Evolutionary conservation across 495 filamentous ascomycete genomes (phyloP).

Genomic region (Terfezia boudieri): DNA sequence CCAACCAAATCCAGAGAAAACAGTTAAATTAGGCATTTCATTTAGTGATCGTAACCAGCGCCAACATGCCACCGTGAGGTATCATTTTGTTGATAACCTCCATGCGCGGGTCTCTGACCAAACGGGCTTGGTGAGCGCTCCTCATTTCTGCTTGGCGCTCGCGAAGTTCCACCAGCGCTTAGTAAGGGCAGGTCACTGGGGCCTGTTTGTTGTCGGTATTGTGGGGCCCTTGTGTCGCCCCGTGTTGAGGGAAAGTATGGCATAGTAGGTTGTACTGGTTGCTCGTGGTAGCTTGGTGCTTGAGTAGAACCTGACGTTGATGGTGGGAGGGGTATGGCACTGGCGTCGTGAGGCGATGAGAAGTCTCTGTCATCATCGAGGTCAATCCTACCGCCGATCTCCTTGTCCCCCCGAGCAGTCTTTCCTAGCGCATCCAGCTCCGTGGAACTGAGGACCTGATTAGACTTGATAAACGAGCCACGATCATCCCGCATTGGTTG

Average conservation of each 20-base stretch:
- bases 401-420: slow-evolving; percentile 75
- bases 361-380: slow-evolving; percentile 65
- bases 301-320: slow-evolving; percentile 21
- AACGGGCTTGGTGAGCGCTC: slow-evolving; percentile 7
- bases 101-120: neutral
- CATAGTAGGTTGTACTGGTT: slow-evolving; percentile 9
- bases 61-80: slow-evolving; percentile 14
- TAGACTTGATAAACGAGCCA: slow-evolving; percentile 94
- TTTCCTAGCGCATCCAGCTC: slow-evolving; percentile 85
- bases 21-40: too few relatives aligned
- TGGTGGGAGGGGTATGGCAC: slow-evolving; percentile 20
- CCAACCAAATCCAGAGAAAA: too few relatives aligned
- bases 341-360: slow-evolving; percentile 21
- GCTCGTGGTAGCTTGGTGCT: slow-evolving; percentile 13
- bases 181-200: slow-evolving; percentile 14
- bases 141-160: slow-evolving; percentile 12
- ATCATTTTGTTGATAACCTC: slow-evolving; percentile 4
- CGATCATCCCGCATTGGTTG: slow-evolving; percentile 94
- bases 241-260: slow-evolving; percentile 10
- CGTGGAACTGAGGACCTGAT: slow-evolving; percentile 48
- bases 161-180: slow-evolving; percentile 6
- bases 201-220: slow-evolving; percentile 10
- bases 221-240: slow-evolving; percentile 8
- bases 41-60: slow-evolving; percentile 10
- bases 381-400: slow-evolving; percentile 38